phyloP scores from a whole-genome alignment of 768 basidiomycete genomes.

The Tremella mesenterica region DNA sequence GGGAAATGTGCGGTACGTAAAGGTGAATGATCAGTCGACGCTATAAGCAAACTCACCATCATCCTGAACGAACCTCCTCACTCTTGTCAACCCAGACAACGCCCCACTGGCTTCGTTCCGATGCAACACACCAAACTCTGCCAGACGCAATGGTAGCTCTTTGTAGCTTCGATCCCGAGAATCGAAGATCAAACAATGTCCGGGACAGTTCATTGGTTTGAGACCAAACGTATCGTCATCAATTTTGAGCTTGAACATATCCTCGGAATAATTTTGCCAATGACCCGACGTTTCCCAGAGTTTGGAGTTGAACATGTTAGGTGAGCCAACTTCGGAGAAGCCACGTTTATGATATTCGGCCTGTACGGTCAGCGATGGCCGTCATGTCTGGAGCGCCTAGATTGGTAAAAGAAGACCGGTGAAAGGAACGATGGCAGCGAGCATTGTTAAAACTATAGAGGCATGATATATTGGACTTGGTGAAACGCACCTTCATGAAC shows the following conservation, averaged over 20 bases:
- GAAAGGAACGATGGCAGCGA: no score
- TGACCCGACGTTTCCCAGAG: slow-evolving; percentile 98
- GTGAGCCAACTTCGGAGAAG: slow-evolving; percentile 96
- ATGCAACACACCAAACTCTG: slow-evolving; percentile 95
- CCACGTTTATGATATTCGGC: slow-evolving; percentile 89
- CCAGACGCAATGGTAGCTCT: slow-evolving; percentile 94
- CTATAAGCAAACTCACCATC: slow-evolving; percentile 51
- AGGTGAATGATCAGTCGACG: no score
- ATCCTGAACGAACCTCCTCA: slow-evolving; percentile 91
- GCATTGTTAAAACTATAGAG: no score
- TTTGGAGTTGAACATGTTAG: slow-evolving; percentile 93
- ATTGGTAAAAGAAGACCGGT: no score
- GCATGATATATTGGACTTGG: no score
- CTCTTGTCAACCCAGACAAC: slow-evolving; percentile 82
- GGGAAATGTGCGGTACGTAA: no score
- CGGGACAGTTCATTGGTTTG: slow-evolving; percentile 98
- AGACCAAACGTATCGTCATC: slow-evolving; percentile 95
- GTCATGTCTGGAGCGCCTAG: no score
- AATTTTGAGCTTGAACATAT: slow-evolving; percentile 89
- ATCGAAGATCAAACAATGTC: slow-evolving; percentile 93
- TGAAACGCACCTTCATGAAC: slow-evolving; percentile 66
- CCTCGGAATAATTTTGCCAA: slow-evolving; percentile 95
- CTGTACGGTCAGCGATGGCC: slow-evolving; percentile 46
- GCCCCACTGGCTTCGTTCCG: slow-evolving; percentile 94
- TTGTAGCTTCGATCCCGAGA: slow-evolving; percentile 86